Percentiles rank a stretch among this genome's conserved stretches.
phyloP scores from a whole-genome alignment of 1,284 basidiomycete genomes.

The Ustilago nuda region DNA sequence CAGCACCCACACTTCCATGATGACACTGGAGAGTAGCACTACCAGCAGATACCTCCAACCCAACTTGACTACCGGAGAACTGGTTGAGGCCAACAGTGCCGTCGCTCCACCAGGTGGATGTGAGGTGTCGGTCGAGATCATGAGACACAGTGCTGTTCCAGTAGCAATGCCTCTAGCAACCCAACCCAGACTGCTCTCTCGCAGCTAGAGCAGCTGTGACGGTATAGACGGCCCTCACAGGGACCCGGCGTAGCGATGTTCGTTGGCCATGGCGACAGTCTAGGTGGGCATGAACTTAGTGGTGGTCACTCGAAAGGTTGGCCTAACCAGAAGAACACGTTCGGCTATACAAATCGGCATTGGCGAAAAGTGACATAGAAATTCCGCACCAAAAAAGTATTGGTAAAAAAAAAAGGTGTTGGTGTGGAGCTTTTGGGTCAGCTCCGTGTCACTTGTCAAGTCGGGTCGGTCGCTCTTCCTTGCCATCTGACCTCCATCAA shows the following conservation, averaged over 20 bases:
- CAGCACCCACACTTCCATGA: conserved; percentile 52
- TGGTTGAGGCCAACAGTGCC: conserved; percentile 44
- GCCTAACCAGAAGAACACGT: conserved; percentile 1
- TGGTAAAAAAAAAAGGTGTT: conserved; percentile 10
- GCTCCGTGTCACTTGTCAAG: background rate
- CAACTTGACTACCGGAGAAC: conserved; percentile 33
- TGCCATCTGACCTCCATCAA: conserved; percentile 2
- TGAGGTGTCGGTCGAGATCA: conserved; percentile 48
- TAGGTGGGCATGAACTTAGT: background rate
- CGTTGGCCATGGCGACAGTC: background rate
- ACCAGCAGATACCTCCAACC: conserved; percentile 52
- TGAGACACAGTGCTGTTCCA: conserved; percentile 39
- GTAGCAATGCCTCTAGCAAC: conserved; percentile 44
- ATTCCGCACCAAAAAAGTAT: background rate
- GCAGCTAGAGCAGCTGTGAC: background rate
- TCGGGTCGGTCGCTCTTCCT: background rate
- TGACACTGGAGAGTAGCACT: conserved; percentile 35
- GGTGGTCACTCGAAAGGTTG: background rate
- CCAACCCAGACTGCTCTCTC: conserved; percentile 4
- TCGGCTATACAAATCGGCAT: background rate
- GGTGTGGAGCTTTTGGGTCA: conserved; percentile 15
- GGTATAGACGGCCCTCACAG: background rate
- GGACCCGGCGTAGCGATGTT: background rate
- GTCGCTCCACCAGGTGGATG: conserved; percentile 56
- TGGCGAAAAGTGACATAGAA: conserved; percentile 5